Base-by-base conservation (phyloP, 257 asterid species). In the Cordia subcordata region DNA sequence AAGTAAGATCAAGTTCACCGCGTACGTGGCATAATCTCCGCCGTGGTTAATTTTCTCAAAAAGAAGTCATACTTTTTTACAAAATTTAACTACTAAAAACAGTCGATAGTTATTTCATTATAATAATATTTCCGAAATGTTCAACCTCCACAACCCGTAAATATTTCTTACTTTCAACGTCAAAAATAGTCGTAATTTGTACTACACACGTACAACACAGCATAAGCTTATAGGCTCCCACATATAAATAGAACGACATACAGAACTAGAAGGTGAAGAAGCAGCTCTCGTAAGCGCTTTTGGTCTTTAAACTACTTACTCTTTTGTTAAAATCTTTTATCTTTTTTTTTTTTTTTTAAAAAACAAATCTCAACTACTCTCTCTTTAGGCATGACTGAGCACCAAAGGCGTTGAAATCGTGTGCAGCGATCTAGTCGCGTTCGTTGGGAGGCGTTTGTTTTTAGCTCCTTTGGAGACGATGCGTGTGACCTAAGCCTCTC, bases 391-490 rank as follows among this genome's bases (percentile, higher is more conserved):
- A 72, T 63, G 68, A 32, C 49, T 58, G 22, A 47, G 37, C 56
- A 23, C 35, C 53, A 45, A 37, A 72, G 39, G 75, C 79, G 81
- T 74, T 77, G 81, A 76, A 79, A 22, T 73, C 68, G 75, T 67
- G 81, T 79, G 57, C 60, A 22, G 52, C 10, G 47, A 57, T 80
- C 71, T 38, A 18, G 20, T 50, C 55, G 35, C 35, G 55, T 50
- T 50, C 55, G 85, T 80, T 80, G 81, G 58, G 80, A 70, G 74
- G 85, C 69, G 82, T 69, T 66, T 73, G 57, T 76, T 80, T 63
- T 69, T 59, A 68, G 62, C 32, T 38, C 61, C 42, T 65, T 63
- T 27, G 49, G 58, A 60, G 57, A 22, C 67, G 60, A 67, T 55
- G 66, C 68, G 75, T 65, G 76, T 79, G 77, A 67, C 53, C 67